A percentile compares a stretch with the other conserved stretches of the same genome.
phyloP scores from a whole-genome alignment of 306 rosid species.

The Fagus crenata region DNA sequence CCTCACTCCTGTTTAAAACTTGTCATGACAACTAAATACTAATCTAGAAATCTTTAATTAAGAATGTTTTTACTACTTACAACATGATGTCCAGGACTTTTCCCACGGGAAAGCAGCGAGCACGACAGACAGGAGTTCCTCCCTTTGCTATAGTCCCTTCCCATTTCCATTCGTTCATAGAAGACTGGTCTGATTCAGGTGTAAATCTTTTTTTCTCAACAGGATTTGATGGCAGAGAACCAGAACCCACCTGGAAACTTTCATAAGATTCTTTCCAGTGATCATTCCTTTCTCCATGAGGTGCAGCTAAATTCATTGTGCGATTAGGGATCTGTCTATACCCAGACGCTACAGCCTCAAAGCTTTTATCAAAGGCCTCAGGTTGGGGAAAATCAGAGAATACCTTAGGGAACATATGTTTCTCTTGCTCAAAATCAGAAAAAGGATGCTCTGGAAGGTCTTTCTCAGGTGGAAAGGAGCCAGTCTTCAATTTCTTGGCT shows the following conservation, averaged over 20 bases:
- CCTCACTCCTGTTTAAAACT: neutral
- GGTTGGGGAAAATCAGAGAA: slow-evolving; percentile 49
- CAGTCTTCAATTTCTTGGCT: slow-evolving; percentile 65
- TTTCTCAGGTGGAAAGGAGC: slow-evolving; percentile 51
- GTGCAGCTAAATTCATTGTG: slow-evolving; percentile 40
- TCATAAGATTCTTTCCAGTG: slow-evolving; percentile 68
- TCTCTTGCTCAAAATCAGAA: slow-evolving; percentile 64
- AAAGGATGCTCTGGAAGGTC: slow-evolving; percentile 85
- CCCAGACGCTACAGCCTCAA: slow-evolving; percentile 51
- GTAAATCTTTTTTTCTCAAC: slow-evolving; percentile 59
- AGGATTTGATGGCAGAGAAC: slow-evolving; percentile 48
- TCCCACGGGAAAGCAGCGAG: slow-evolving; percentile 98
- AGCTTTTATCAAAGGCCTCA: slow-evolving; percentile 49
- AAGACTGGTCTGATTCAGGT: slow-evolving; percentile 62
- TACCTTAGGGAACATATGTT: slow-evolving; percentile 45
- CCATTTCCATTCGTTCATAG: slow-evolving; percentile 90
- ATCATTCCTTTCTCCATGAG: slow-evolving; percentile 57
- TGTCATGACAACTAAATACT: neutral
- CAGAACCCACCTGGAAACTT: slow-evolving; percentile 46
- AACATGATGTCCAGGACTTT: slow-evolving; percentile 70
- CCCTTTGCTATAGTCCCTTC: slow-evolving; percentile 99
- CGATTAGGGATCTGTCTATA: slow-evolving; percentile 58
- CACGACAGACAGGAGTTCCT: slow-evolving; percentile 93
- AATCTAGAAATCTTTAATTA: neutral
- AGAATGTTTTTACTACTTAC: slow-evolving; percentile 54